Conservation (phyloP, 768 basidiomycete species). For the Paxillus rubicundulus region DNA sequence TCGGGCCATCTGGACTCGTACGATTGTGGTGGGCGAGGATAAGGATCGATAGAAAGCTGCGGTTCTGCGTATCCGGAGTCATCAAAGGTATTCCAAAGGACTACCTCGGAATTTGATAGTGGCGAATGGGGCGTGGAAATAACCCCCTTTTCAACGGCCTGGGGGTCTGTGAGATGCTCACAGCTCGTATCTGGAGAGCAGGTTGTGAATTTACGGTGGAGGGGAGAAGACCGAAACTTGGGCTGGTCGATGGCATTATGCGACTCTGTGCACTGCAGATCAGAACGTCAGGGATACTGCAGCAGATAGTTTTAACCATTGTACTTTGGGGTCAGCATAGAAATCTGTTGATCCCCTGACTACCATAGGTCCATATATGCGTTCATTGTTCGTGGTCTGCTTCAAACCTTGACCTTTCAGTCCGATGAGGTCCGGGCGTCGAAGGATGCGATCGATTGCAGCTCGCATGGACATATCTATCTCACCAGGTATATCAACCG, state of each 20-base stretch:
- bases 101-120: neutral
- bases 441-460: conserved; percentile 30
- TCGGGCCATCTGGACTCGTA: neutral
- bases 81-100: neutral
- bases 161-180: neutral
- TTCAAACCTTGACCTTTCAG: conserved; percentile 1
- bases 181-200: neutral
- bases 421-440: conserved; percentile 23
- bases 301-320: neutral
- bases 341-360: neutral
- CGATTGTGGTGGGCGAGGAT: neutral
- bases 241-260: neutral
- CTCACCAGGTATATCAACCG: conserved; percentile 1
- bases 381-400: neutral
- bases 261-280: conserved; percentile 6
- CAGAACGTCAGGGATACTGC: conserved; percentile 2
- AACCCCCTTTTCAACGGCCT: neutral
- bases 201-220: neutral
- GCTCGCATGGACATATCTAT: conserved; percentile 28
- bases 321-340: conserved; percentile 11
- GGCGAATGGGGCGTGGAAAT: conserved; percentile 1
- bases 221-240: neutral
- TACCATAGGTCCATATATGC: neutral
- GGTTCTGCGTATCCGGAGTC: conserved; percentile 5
- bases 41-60: neutral